Percentiles rank a stretch among this genome's conserved stretches.
Evolutionary conservation across 1,284 basidiomycete species (phyloP).

Genomic region (Fistulina hepatica): DNA sequence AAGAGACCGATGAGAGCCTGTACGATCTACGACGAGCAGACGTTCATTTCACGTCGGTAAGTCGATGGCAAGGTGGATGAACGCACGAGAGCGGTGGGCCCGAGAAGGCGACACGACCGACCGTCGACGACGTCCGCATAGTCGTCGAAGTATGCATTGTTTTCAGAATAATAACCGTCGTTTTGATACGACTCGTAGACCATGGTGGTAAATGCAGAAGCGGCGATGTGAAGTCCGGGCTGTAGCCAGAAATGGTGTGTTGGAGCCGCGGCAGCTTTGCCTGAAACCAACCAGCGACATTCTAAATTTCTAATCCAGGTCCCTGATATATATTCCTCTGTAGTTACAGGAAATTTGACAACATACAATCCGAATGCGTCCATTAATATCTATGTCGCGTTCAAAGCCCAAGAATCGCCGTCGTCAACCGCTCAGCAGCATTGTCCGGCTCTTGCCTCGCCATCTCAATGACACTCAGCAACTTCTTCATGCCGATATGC

Average conservation of each 20-base stretch:
- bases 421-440: conserved; percentile 63
- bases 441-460: conserved; percentile 85
- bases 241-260: too few relatives aligned
- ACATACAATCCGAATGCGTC: background rate
- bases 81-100: conserved; percentile 55
- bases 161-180: too few relatives aligned
- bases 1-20: conserved; percentile 82
- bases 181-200: too few relatives aligned
- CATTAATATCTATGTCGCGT: conserved; percentile 31
- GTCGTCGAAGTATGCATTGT: conserved; percentile 21
- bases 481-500: conserved; percentile 89
- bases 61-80: conserved; percentile 4
- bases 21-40: conserved; percentile 40
- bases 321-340: too few relatives aligned
- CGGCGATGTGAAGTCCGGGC: too few relatives aligned
- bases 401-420: conserved; percentile 54
- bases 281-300: too few relatives aligned
- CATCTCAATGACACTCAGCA: conserved; percentile 93
- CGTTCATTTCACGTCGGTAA: conserved; percentile 8
- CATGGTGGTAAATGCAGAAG: too few relatives aligned
- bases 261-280: too few relatives aligned
- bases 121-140: conserved; percentile 46
- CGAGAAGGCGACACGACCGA: conserved; percentile 51
- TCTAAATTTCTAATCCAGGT: too few relatives aligned
- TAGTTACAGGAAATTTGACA: background rate